These are phyloP conservation scores for Antrodiella citrinella DNA, from an alignment of 768 basidiomycete species.

Conservation along the genomic window DNA sequence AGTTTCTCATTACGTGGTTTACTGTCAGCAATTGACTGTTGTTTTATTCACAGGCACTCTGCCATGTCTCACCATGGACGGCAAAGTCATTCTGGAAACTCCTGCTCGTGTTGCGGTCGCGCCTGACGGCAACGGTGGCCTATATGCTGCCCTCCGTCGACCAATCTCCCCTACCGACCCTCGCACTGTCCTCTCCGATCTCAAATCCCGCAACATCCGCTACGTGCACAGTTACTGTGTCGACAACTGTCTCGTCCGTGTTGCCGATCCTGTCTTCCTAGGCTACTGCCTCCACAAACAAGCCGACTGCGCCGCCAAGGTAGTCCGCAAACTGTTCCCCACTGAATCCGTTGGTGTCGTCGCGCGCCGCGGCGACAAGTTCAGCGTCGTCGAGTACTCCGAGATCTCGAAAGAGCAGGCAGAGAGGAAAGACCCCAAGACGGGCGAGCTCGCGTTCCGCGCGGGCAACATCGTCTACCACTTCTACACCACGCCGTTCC, in stretches of 20 bases:
- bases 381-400: slow-evolving; percentile 94
- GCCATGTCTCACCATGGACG: slow-evolving; percentile 90
- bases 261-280: slow-evolving; percentile 95
- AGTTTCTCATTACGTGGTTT: background rate
- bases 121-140: slow-evolving; percentile 95
- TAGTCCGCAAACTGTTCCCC: slow-evolving; percentile 82
- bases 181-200: slow-evolving; percentile 77
- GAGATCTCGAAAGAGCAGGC: slow-evolving; percentile 89
- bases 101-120: slow-evolving; percentile 82
- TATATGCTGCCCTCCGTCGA: slow-evolving; percentile 87
- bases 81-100: slow-evolving; percentile 84
- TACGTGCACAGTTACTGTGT: slow-evolving; percentile 97
- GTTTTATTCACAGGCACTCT: slow-evolving; percentile 61
- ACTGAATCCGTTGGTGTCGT: slow-evolving; percentile 95
- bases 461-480: slow-evolving; percentile 98
- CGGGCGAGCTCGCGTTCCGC: slow-evolving; percentile 79
- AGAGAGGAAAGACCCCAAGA: slow-evolving; percentile 57
- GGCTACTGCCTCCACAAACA: slow-evolving; percentile 88
- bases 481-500: slow-evolving; percentile 87
- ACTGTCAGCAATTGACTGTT: background rate
- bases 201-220: slow-evolving; percentile 63
- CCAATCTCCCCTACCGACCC: slow-evolving; percentile 55
- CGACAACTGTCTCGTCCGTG: slow-evolving; percentile 96
- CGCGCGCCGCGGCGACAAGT: slow-evolving; percentile 75
- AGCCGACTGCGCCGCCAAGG: slow-evolving; percentile 91